These are phyloP conservation scores for Beauveria asiatica DNA, from an alignment of 2,329 filamentous ascomycete genomes.

Conservation along the genomic window DNA sequence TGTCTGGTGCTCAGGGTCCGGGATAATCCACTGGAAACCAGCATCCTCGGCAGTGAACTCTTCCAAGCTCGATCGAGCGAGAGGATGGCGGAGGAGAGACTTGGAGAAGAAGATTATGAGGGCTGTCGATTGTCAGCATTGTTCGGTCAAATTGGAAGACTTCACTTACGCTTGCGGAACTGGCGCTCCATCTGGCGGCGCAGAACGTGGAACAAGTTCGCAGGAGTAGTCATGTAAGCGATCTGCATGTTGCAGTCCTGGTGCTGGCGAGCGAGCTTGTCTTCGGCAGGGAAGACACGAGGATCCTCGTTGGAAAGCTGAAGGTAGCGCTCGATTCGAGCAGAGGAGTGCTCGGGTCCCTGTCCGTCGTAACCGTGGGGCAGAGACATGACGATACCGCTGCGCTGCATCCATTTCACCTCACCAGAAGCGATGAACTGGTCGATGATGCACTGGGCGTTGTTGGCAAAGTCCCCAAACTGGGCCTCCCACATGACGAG, in stretches of 20 bases:
- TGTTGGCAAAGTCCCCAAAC: slow-evolving; percentile 99
- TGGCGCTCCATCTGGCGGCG: slow-evolving; percentile 97
- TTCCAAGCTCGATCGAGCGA: slow-evolving; percentile 81
- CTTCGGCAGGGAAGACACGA: slow-evolving; percentile 76
- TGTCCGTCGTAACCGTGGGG: slow-evolving; percentile 98
- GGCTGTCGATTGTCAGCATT: slow-evolving; percentile 39
- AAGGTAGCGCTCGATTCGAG: slow-evolving; percentile 92
- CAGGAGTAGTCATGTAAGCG: slow-evolving; percentile 90
- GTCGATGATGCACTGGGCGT: slow-evolving; percentile 97
- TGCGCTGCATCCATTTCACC: slow-evolving; percentile 97
- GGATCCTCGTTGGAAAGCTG: slow-evolving; percentile 97
- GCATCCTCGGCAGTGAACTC: slow-evolving; percentile 78
- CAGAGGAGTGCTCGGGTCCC: slow-evolving; percentile 96
- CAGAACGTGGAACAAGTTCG: slow-evolving; percentile 93
- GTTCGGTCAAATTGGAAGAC: neutral
- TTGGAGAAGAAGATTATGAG: slow-evolving; percentile 98
- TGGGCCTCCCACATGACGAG: slow-evolving; percentile 99
- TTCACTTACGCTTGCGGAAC: slow-evolving; percentile 88
- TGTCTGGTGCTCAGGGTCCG: slow-evolving; percentile 74
- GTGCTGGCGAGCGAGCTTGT: slow-evolving; percentile 93
- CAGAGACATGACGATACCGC: slow-evolving; percentile 89
- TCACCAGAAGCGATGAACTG: slow-evolving; percentile 98
- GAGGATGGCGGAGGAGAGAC: slow-evolving; percentile 84
- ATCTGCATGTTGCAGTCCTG: slow-evolving; percentile 99
- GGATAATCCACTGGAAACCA: slow-evolving; percentile 95